phyloP scores from a whole-genome alignment of 768 basidiomycete genomes.

The Lactarius hatsudake region DNA sequence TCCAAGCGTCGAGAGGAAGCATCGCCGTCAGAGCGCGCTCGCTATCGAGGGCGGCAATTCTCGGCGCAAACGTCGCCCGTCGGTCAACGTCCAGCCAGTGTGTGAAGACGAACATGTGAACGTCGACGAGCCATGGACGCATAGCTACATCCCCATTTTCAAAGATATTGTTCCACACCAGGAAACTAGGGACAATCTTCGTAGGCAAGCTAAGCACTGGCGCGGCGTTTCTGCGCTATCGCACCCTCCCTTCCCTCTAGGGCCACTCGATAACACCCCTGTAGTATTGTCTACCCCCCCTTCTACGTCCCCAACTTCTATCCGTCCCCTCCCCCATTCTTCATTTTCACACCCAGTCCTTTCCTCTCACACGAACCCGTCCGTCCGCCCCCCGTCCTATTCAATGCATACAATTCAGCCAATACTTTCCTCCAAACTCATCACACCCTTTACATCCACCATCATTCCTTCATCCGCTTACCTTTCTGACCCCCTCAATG shows the following conservation, averaged over 20 bases:
- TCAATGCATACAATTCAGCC: slow-evolving; percentile 61
- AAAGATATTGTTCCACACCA: slow-evolving; percentile 45
- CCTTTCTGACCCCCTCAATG: slow-evolving; percentile 76
- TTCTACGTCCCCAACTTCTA: slow-evolving; percentile 31
- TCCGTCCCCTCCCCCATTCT: slow-evolving; percentile 36
- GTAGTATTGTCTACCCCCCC: slow-evolving; percentile 34
- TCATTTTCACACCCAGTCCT: slow-evolving; percentile 36
- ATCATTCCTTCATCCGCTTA: slow-evolving; percentile 69
- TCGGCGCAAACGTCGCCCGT: slow-evolving; percentile 41
- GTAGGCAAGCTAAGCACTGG: slow-evolving; percentile 62
- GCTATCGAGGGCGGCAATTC: slow-evolving; percentile 37
- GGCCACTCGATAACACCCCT: slow-evolving; percentile 36
- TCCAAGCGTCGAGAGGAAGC: slow-evolving; percentile 41
- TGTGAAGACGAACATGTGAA: slow-evolving; percentile 48
- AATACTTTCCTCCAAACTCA: slow-evolving; percentile 51
- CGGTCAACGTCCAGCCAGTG: slow-evolving; percentile 35
- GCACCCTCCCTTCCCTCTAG: slow-evolving; percentile 33
- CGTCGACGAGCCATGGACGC: slow-evolving; percentile 48
- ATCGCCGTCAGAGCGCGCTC: slow-evolving; percentile 36
- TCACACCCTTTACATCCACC: slow-evolving; percentile 62
- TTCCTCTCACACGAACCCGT: slow-evolving; percentile 40
- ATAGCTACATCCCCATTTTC: slow-evolving; percentile 45
- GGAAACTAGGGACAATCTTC: slow-evolving; percentile 48
- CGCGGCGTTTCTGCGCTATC: slow-evolving; percentile 62
- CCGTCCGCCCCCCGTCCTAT: slow-evolving; percentile 56